A percentile compares a stretch with the other conserved stretches of the same genome.
Conservation (phyloP, 2,329 filamentous ascomycete genomes). For the Fusarium veterinarium region DNA sequence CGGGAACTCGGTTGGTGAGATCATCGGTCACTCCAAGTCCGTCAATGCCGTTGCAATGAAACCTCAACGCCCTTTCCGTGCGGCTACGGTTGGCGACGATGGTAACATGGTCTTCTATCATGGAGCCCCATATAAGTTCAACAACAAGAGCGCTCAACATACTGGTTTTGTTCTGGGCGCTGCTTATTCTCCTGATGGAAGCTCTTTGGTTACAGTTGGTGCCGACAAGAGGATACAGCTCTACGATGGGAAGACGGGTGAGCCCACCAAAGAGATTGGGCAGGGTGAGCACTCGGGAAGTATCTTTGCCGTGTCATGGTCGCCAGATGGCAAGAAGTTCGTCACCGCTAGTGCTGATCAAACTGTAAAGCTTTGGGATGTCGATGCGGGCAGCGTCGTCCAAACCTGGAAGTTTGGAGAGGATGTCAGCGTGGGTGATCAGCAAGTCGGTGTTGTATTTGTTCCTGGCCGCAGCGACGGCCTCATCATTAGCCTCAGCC, state of each 20-base stretch:
- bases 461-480: slow-evolving; percentile 84
- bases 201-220: slow-evolving; percentile 84
- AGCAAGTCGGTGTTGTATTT: slow-evolving; percentile 96
- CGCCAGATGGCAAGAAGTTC: slow-evolving; percentile 84
- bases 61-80: slow-evolving; percentile 88
- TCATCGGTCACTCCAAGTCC: slow-evolving; percentile 88
- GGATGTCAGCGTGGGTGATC: slow-evolving; percentile 79
- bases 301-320: slow-evolving; percentile 93
- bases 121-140: slow-evolving; percentile 96
- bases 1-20: slow-evolving; percentile 95
- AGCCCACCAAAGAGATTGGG: slow-evolving; percentile 80
- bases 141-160: slow-evolving; percentile 83
- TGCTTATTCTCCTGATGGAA: slow-evolving; percentile 90
- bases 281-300: slow-evolving; percentile 90
- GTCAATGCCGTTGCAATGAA: slow-evolving; percentile 93
- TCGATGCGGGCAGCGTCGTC: slow-evolving; percentile 78
- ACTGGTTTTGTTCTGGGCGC: slow-evolving; percentile 90
- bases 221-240: slow-evolving; percentile 94
- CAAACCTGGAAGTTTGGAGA: slow-evolving; percentile 91
- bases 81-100: slow-evolving; percentile 92
- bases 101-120: slow-evolving; percentile 91
- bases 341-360: slow-evolving; percentile 95
- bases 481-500: slow-evolving; percentile 88
- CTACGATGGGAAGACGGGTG: slow-evolving; percentile 96
- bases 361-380: slow-evolving; percentile 95